A percentile compares a stretch with the other conserved stretches of the same genome.
These are phyloP conservation scores for Aureobasidium mangrovei DNA, from an alignment of 2,329 filamentous ascomycete species.

Conservation along the genomic window DNA sequence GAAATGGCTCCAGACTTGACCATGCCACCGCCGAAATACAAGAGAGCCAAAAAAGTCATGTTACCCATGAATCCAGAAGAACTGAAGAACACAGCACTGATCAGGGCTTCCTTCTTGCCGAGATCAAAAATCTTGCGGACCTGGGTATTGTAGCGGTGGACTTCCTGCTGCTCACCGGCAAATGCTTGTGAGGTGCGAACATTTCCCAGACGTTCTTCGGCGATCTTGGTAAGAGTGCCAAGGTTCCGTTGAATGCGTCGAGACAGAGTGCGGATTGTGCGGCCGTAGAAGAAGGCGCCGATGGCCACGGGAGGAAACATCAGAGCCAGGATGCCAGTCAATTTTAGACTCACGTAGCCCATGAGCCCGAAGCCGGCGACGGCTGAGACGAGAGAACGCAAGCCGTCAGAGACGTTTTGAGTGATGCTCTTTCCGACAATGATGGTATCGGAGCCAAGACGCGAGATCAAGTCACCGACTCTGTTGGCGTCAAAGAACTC, in stretches of 20 bases:
- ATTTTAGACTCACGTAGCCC: conserved; percentile 87
- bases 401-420: conserved; percentile 93
- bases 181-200: conserved; percentile 96
- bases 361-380: conserved; percentile 84
- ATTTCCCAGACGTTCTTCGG: conserved; percentile 94
- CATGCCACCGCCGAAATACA: conserved; percentile 84
- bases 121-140: conserved; percentile 86
- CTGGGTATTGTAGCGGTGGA: conserved; percentile 83
- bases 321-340: conserved; percentile 76
- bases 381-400: conserved; percentile 82
- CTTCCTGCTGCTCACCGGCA: conserved; percentile 83
- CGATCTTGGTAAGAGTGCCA: conserved; percentile 89
- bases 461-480: conserved; percentile 90
- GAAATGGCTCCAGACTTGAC: conserved; percentile 79
- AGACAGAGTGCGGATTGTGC: conserved; percentile 79
- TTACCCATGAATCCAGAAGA: conserved; percentile 86
- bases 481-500: conserved; percentile 98
- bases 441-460: conserved; percentile 90
- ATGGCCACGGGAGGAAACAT: conserved; percentile 88
- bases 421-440: conserved; percentile 98
- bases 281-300: conserved; percentile 84
- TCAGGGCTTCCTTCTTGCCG: conserved; percentile 75
- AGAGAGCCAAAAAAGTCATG: conserved; percentile 84
- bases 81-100: conserved; percentile 85
- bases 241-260: conserved; percentile 90